phyloP scores from a whole-genome alignment of 805 yeast genomes.

The Allodekkera sacchari region DNA sequence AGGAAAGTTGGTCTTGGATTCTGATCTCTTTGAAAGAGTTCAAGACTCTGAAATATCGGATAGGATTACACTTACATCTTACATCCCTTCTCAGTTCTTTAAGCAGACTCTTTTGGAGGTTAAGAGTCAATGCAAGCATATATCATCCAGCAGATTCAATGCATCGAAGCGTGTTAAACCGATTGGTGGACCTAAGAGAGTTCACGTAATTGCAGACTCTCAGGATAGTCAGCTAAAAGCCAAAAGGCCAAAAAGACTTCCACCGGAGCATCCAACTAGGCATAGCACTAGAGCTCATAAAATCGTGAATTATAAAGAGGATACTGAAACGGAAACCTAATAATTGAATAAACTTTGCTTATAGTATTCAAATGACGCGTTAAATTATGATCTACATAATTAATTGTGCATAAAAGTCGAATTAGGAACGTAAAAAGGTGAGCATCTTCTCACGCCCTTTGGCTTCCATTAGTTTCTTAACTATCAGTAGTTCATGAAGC shows the following conservation, averaged over 20 bases:
- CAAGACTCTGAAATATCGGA: slow-evolving; percentile 50
- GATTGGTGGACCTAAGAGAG: background rate
- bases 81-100: slow-evolving; percentile 34
- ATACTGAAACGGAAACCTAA: too few relatives aligned
- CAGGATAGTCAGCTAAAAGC: slow-evolving; percentile 1
- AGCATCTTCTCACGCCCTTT: slow-evolving; percentile 66
- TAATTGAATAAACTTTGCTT: background rate
- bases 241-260: background rate
- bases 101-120: slow-evolving; percentile 4
- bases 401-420: background rate
- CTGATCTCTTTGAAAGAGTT: slow-evolving; percentile 64
- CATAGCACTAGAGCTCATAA: slow-evolving; percentile 4
- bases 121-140: slow-evolving; percentile 8
- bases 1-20: slow-evolving; percentile 60
- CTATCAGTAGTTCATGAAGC: slow-evolving; percentile 39
- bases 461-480: slow-evolving; percentile 52
- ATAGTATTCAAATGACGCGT: background rate
- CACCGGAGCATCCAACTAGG: background rate
- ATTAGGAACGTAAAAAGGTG: slow-evolving; percentile 39
- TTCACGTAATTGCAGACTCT: background rate
- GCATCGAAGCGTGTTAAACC: too few relatives aligned
- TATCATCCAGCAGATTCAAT: too few relatives aligned
- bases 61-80: slow-evolving; percentile 43
- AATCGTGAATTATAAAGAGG: slow-evolving; percentile 5
- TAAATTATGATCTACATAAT: background rate